Conservation (phyloP, 148 eudicot genomes). For the Limonium bicolor region DNA sequence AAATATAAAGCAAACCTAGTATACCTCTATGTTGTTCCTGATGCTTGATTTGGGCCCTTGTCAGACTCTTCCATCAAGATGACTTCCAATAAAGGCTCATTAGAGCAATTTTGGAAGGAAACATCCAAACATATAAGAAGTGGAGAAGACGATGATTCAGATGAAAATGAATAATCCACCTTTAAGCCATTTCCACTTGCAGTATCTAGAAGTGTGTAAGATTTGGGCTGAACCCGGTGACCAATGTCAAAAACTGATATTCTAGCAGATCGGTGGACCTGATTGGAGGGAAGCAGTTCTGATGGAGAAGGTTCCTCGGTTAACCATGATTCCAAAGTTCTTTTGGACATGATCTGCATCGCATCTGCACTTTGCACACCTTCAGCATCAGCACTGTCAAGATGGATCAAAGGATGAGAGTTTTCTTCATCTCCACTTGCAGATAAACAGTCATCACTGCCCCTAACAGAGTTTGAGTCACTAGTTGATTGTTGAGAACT, state of each 20-base stretch:
- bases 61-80: conserved; percentile 25
- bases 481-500: conserved; percentile 47
- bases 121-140: conserved; percentile 60
- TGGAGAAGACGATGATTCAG: conserved; percentile 54
- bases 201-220: conserved; percentile 57
- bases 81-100: conserved; percentile 46
- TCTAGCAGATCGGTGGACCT: conserved; percentile 42
- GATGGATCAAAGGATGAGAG: conserved; percentile 43
- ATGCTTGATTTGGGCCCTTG: conserved; percentile 28
- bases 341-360: conserved; percentile 56
- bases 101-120: conserved; percentile 53
- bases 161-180: conserved; percentile 60
- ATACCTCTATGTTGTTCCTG: conserved; percentile 43
- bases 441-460: conserved; percentile 27
- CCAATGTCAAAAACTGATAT: conserved; percentile 56
- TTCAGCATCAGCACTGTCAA: conserved; percentile 44
- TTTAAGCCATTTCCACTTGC: conserved; percentile 69
- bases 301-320: conserved; percentile 19
- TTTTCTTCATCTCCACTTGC: conserved; percentile 20
- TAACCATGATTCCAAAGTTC: conserved; percentile 84
- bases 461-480: conserved; percentile 24
- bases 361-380: conserved; percentile 16
- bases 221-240: conserved; percentile 54
- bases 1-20: too few relatives aligned
- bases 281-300: conserved; percentile 24